Base-by-base conservation (phyloP, 495 filamentous ascomycete species). In the Lasiosphaeriaceae sp. region DNA sequence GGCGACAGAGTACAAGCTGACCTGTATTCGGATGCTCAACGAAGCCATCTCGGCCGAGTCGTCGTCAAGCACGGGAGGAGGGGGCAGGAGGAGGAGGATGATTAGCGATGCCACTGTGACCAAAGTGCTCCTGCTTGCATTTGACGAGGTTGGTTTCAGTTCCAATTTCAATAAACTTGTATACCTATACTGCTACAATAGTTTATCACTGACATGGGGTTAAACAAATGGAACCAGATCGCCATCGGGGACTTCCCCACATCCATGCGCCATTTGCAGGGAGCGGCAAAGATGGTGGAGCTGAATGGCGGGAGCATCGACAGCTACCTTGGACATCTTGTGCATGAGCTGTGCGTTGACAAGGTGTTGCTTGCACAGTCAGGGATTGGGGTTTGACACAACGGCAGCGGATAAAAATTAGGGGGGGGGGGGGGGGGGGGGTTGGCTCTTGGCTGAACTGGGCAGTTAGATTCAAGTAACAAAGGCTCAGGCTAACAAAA, bases 141-240 rank as follows among this genome's bases (percentile, higher is more conserved):
- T 54, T 46, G 52, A 54, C 19, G 52, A 54, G 52, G 51, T 54
- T 11, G 5, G 51, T 29, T n/a, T n/a, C n/a, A n/a, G n/a, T n/a
- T n/a, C 1, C 14, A 34, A 21, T 21, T 16, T 19, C 17, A 2
- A 9, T 3, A 9, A 9, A 31, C 26, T 9, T n/a, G n/a, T n/a
- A n/a, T n/a, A n/a, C n/a, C n/a, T n/a, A n/a, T n/a, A n/a, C n/a
- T n/a, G n/a, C n/a, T n/a, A n/a, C n/a, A n/a, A n/a, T n/a, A n/a
- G n/a, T n/a, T n/a, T n/a, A n/a, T n/a, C n/a, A n/a, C n/a, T 31
- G 26, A 4, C 4, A 31, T 9, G 26, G 9, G 3, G 26, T 31
- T 31, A 31, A 9, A 31, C 26, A 45, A 19, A 54, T 9, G n/a
- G 35, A 4, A 3, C 0, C 21, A 54, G 51, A 39, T 29, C 22